A percentile compares a stretch with the other conserved stretches of the same genome.
Evolutionary conservation across 805 yeast species (phyloP).

Genomic region (Grigorovia humatica): DNA sequence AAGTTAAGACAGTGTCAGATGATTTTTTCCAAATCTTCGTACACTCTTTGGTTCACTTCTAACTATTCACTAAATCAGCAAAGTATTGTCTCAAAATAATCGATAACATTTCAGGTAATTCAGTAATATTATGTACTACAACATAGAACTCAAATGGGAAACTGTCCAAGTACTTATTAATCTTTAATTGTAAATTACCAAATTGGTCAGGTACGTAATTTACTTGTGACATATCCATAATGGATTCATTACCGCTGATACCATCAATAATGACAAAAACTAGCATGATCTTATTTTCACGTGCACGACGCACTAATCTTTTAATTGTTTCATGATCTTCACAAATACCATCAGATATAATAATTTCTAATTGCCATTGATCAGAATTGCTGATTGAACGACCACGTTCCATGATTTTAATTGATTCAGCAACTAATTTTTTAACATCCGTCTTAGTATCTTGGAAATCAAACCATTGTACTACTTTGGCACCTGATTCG

Average conservation of each 20-base stretch:
- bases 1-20: too few relatives aligned
- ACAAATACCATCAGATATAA: conserved; percentile 93
- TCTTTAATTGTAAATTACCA: conserved; percentile 66
- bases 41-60: not conserved
- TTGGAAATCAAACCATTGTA: conserved; percentile 84
- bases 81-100: conserved; percentile 87
- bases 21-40: too few relatives aligned
- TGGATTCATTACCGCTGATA: conserved; percentile 64
- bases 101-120: conserved; percentile 85
- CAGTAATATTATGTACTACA: conserved; percentile 79
- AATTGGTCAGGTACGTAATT: conserved; percentile 58
- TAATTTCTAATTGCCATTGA: conserved; percentile 87
- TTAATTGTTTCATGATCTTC: conserved; percentile 84
- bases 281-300: conserved; percentile 87
- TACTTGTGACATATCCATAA: conserved; percentile 91
- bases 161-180: conserved; percentile 75
- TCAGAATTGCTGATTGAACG: conserved; percentile 44
- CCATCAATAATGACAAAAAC: conserved; percentile 94
- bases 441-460: conserved; percentile 80
- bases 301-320: conserved; percentile 78
- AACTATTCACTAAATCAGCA: conserved; percentile 45
- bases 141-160: conserved; percentile 98
- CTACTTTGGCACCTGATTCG: conserved; percentile 72
- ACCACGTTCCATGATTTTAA: conserved; percentile 59
- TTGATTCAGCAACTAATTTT: conserved; percentile 59